Base-by-base conservation (phyloP, 768 basidiomycete genomes). In the Lepiota venenata region DNA sequence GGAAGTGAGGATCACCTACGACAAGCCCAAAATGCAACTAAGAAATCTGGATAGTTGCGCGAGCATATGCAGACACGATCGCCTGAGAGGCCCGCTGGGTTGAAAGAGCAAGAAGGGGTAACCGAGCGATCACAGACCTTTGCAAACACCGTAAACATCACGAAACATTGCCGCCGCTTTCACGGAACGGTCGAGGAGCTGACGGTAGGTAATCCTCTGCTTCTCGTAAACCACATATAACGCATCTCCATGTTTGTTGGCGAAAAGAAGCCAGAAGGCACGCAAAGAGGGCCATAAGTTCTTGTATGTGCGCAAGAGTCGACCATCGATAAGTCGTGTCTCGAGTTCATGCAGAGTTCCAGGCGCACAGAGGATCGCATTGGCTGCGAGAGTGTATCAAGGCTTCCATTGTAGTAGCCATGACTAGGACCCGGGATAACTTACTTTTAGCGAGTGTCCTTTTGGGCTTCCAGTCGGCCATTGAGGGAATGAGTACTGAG, bases 151-250 rank as follows among this genome's bases (percentile, higher is more conserved):
- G 58, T 80, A 82, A 15, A 68, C 47, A 59, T 71, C 53, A 47
- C 61, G 61, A 56, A 60, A 79, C 58, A 69, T 63, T 16, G 60
- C 63, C 6, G 74, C 74, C 9, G 72, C 66, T 45, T 65, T 71
- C 21, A 70, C 50, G 4, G 75, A 72, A 14, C 65, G 67, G 10
- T 67, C 60, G 42, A 73, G 69, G 11, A 73, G 60, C 45, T 82
- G 63, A 3, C 63, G 60, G 61, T 67, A 82, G 18, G 77, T 76
- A 41, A 72, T 64, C 5, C 78, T 67, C 45, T 78, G 71, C 2
- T 68, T 61, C 59, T 81, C 81, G 59, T 75, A 81, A 12, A 83
- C 75, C 47, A 80, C 56, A 59, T 81, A 83, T 0, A 73, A 69
- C 16, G 65, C 64, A 49, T 76, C 65, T 45, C 52, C 61, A 55